Base-by-base conservation (phyloP, 805 yeast species). In the Jamesozyma jinghongensis region DNA sequence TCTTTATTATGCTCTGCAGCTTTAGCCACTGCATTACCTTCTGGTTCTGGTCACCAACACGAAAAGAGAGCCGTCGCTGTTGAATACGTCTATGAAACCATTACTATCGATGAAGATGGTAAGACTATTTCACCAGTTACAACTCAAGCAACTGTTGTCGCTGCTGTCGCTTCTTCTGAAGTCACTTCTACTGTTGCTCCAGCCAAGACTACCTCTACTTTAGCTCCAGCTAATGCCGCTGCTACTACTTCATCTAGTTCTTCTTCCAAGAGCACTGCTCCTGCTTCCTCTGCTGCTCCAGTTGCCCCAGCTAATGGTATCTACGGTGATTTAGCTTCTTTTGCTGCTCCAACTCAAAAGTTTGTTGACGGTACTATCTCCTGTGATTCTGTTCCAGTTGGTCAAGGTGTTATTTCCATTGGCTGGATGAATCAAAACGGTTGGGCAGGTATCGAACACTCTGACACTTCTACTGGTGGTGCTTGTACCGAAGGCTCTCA, bases 91-190 rank as follows among this genome's bases (percentile, higher is more conserved):
- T 72, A 75, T 56, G 73, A 74, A 50, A 73, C 78, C 25, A 71
- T 74, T 38, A 67, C 74, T 22, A 77, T 73, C 38, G 68, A 71
- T 46, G 70, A 62, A 36, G 57, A 92, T 74, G 98, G 98, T 87
- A 88, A 47, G 19, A 40, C 40, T 8, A 43, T 47, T 36, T 39
- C 50, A 19, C 47, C 34, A 32, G 25, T 16, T 19, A 26, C 8
- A 19, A 26, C 26, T 19, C 22, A 8, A 20, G 40, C 26, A 38
- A 44, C 41, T 17, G 34, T 30, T 1, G 14, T 30, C 19, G 17
- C 41, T 27, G 10, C 37, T 3, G 25, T 18, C 8, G 18, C 22
- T 16, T 22, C 34, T 12, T 18, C 38, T 5, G 31, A 18, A 22
- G 26, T 25, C 5, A n/a, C 25, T 4, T 34, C 26, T 13, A 32